Evolutionary conservation across 306 rosid genomes (phyloP).

Genomic region (Betula pendula): DNA sequence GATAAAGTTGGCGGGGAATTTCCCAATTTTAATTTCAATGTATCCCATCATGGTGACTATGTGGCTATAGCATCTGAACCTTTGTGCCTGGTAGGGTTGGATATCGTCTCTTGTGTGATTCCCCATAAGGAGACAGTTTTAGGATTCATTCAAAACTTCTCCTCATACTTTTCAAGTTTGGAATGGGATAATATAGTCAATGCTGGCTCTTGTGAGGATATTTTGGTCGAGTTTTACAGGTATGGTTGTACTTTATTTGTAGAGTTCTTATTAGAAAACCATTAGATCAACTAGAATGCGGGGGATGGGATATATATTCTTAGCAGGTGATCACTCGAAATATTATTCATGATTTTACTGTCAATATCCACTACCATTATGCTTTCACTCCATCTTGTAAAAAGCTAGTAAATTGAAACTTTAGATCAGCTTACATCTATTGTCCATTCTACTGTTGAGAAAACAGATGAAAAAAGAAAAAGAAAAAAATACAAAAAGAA

Average conservation of each 20-base stretch:
- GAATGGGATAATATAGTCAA: constrained; percentile 71
- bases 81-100: constrained; percentile 80
- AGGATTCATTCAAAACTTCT: constrained; percentile 55
- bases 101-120: constrained; percentile 58
- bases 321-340: neutral
- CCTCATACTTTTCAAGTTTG: constrained; percentile 67
- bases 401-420: neutral
- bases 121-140: constrained; percentile 58
- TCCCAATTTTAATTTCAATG: constrained; percentile 89
- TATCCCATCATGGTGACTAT: constrained; percentile 88
- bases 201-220: constrained; percentile 55
- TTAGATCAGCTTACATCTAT: neutral
- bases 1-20: constrained; percentile 33
- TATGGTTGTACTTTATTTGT: constrained; percentile 26
- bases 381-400: neutral
- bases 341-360: neutral
- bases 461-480: neutral
- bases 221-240: constrained; percentile 75
- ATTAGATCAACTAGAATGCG: neutral
- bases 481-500: too few relatives aligned
- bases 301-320: neutral
- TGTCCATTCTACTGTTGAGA: neutral
- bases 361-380: neutral
- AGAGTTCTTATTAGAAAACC: constrained; percentile 7
- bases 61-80: constrained; percentile 95